Base-by-base conservation (phyloP, 129 eudicot genomes). In the Mikania micrantha region DNA sequence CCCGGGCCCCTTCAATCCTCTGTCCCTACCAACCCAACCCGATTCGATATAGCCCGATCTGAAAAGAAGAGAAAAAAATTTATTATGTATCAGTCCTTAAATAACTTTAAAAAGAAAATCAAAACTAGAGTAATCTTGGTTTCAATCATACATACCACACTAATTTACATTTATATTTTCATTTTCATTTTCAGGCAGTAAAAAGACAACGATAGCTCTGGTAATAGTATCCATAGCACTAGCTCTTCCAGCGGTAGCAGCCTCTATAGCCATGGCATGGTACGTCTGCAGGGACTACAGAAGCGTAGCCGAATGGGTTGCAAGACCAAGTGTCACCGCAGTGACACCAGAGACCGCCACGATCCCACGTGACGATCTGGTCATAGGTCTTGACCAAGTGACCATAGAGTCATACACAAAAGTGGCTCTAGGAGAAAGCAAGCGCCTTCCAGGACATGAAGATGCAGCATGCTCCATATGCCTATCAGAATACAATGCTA, bases 381-480 rank as follows among this genome's bases (percentile, higher is more conserved):
- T 61, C 36, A 61, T 44, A 19, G 95, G 97, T 41, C 87, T 90
- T 0, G 95, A 90, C 42, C 82, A 73, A 10, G 49, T 80, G 68
- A 87, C 87, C 31, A 90, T 90, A 17, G 91, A 84, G 61, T 82
- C 95, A 2, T 90, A 84, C 82, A 71, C 84, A 5, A 84, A 84
- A 68, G 88, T 80, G 5, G 78, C 81, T 29, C 67, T 84, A 0
- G 97, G 95, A 1, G 95, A 90, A 73, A 90, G 96, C 73, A 69
- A 74, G 12, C 83, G 95, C 4, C 71, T 86, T 4, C 88, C 95
- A 0, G 97, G 97, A 38, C 84, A 75, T 12, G 83, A 82, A 42
- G 85, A 80, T 39, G 79, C 40, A 39, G 62, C 85, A 52, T 90
- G 95, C 39, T 71, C 95, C 0, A 90, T 90, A 78, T 90, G 97